phyloP scores from a whole-genome alignment of 495 filamentous ascomycete species.

The Penicillium pancosmium region DNA sequence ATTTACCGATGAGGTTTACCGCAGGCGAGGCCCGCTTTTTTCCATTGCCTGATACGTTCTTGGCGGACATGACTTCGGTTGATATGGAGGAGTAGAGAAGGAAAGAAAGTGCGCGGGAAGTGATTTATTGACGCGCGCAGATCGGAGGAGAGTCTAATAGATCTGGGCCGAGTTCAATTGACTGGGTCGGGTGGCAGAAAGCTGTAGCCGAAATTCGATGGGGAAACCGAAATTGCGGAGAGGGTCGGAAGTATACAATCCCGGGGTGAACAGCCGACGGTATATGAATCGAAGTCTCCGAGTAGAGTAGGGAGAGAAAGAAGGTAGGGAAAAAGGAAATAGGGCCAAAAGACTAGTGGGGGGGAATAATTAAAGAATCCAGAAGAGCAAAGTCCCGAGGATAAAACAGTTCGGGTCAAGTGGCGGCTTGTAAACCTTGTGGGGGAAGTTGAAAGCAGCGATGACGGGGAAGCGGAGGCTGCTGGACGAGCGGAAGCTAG shows the following conservation, averaged over 20 bases:
- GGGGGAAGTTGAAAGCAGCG: slow-evolving; percentile 23
- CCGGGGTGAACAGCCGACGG: slow-evolving; percentile 16
- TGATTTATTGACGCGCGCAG: slow-evolving; percentile 6
- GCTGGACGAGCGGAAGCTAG: slow-evolving; percentile 49
- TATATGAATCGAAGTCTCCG: slow-evolving; percentile 6
- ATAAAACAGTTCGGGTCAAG: slow-evolving; percentile 24
- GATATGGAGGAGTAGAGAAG: slow-evolving; percentile 12
- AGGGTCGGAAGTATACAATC: slow-evolving; percentile 31
- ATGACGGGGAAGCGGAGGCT: slow-evolving; percentile 47
- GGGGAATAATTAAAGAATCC: slow-evolving; percentile 7
- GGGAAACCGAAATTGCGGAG: slow-evolving; percentile 27
- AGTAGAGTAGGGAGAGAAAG: neutral
- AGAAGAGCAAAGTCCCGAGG: slow-evolving; percentile 14
- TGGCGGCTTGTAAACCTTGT: slow-evolving; percentile 37
- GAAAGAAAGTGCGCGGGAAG: neutral
- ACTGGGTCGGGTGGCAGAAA: slow-evolving; percentile 5
- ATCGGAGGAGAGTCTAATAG: neutral
- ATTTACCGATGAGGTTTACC: slow-evolving; percentile 87
- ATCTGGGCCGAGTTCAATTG: slow-evolving; percentile 11
- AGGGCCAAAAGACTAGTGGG: neutral
- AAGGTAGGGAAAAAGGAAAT: no score
- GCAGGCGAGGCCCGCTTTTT: slow-evolving; percentile 83
- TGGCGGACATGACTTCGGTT: slow-evolving; percentile 62
- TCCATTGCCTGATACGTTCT: slow-evolving; percentile 61
- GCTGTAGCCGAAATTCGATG: slow-evolving; percentile 17